Percentiles rank a stretch among this genome's conserved stretches.
phyloP scores from a whole-genome alignment of 495 filamentous ascomycete genomes.

The Hypomontagnella submonticulosa region DNA sequence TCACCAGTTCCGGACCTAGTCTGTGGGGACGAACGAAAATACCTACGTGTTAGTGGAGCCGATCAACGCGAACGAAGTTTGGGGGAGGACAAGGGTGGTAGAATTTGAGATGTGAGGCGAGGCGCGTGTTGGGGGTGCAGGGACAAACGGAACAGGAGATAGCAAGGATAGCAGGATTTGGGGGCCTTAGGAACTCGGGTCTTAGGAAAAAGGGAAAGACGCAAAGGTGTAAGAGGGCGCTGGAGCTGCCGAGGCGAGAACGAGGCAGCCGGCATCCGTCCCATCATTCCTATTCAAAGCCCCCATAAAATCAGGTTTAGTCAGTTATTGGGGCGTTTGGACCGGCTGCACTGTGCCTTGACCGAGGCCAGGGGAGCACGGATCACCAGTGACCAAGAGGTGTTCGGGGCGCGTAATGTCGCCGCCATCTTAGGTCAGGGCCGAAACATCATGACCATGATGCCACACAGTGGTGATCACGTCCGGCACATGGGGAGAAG shows the following conservation, averaged over 20 bases:
- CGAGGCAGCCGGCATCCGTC: slow-evolving; percentile 44
- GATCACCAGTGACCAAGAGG: slow-evolving; percentile 36
- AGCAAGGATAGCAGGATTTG: not conserved
- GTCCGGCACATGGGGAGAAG: slow-evolving; percentile 2
- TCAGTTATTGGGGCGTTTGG: slow-evolving; percentile 31
- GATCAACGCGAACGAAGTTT: slow-evolving; percentile 44
- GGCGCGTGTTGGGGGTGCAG: slow-evolving; percentile 39
- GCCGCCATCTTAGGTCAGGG: slow-evolving; percentile 38
- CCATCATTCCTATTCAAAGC: slow-evolving; percentile 29
- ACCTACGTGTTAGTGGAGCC: slow-evolving; percentile 44
- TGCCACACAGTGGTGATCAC: slow-evolving; percentile 8
- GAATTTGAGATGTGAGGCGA: slow-evolving; percentile 31
- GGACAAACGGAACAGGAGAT: slow-evolving; percentile 32
- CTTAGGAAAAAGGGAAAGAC: not conserved
- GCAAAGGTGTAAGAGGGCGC: slow-evolving; percentile 14
- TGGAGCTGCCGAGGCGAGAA: slow-evolving; percentile 47
- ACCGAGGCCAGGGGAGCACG: slow-evolving; percentile 38
- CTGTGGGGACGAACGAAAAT: slow-evolving; percentile 49
- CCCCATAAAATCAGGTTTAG: slow-evolving; percentile 28
- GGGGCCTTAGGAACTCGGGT: too few relatives aligned
- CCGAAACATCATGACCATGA: slow-evolving; percentile 34
- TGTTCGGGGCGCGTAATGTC: slow-evolving; percentile 35
- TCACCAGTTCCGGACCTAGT: slow-evolving; percentile 59
- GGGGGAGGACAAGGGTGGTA: slow-evolving; percentile 39
- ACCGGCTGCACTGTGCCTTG: slow-evolving; percentile 41